A percentile compares a stretch with the other conserved stretches of the same genome.
Conservation (phyloP, 2,329 filamentous ascomycete species). For the Talaromyces sp. region DNA sequence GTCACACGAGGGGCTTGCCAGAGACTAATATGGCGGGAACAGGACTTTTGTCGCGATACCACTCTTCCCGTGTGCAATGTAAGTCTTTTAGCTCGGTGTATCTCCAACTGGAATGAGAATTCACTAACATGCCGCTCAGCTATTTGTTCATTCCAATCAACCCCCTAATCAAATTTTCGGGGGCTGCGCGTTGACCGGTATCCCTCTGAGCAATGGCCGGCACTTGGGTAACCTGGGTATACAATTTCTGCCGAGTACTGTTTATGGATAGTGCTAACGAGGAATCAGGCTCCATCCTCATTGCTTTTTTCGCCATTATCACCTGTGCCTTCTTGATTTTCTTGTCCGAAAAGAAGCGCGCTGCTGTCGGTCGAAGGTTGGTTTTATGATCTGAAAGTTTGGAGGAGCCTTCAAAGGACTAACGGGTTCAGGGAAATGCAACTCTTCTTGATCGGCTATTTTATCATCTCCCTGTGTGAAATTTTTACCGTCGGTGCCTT, state of each 20-base stretch:
- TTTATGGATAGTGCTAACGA: not conserved
- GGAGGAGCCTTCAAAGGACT: not conserved
- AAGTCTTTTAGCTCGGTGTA: conserved; percentile 33
- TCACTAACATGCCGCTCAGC: conserved; percentile 37
- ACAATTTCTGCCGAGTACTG: not conserved
- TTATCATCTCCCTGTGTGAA: conserved; percentile 86
- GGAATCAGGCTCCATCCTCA: conserved; percentile 70
- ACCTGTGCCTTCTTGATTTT: conserved; percentile 63
- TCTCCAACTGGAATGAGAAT: not conserved
- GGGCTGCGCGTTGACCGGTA: conserved; percentile 72
- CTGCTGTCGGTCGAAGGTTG: conserved; percentile 87
- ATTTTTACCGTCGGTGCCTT: conserved; percentile 94
- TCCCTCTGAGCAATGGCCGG: conserved; percentile 60
- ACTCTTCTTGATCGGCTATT: conserved; percentile 79
- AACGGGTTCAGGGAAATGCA: conserved; percentile 80
- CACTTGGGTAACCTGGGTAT: conserved; percentile 77
- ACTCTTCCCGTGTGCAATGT: conserved; percentile 82
- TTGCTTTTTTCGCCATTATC: conserved; percentile 72
- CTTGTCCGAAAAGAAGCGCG: conserved; percentile 81
- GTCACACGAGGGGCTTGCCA: not conserved
- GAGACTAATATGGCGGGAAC: conserved; percentile 11
- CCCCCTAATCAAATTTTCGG: conserved; percentile 56
- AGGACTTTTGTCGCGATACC: conserved; percentile 80
- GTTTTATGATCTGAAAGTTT: conserved; percentile 15
- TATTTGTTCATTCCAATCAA: conserved; percentile 58